Evolutionary conservation across 805 yeast species (phyloP), one percentile per base, ranked within the genome.

Genomic region (Kodamaea neixiangensis): DNA sequence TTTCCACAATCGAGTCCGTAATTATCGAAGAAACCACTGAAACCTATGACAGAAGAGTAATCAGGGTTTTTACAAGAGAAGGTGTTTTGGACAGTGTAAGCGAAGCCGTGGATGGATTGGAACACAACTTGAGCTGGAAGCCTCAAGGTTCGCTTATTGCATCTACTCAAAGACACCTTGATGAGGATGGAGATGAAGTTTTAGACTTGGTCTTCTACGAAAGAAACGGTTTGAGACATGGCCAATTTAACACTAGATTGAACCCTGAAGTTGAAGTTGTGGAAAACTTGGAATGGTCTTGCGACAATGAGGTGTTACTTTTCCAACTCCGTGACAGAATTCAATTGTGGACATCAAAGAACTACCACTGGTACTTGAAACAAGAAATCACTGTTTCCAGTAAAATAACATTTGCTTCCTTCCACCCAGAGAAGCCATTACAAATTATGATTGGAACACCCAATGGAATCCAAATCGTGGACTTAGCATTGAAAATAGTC

Each of bases 321-420:
- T 71, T 94, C 10, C 84, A 80, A 38, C 73, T 87, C 22, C 54
- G 68, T 1, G 77, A 83, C 58, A 72, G 81, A 13, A 78, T 94
- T n/a, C 96, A 87, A 63, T 68, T 94, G 19, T 94, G 97, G 97
- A 85, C 96, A 1, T 77, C 88, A 3, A 91, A 89, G 63, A 94
- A 94, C 67, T 94, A 92, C 68, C 96, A 92, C 63, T 94, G 99
- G 99, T 91, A 88, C 67, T 76, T 92, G 58, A 94, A 94, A 62
- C 96, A 88, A 66, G 96, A 87, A 61, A 68, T 92, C 2, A 58
- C 59, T 49, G 65, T 74, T 7, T 49, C 52, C 10, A 65, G 66
- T 42, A 62, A 67, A 34, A 67, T 80, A 19, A 15, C 56, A 4
- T 83, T 77, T 60, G 71, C 80, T 46, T 81, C 78, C 62, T 94